These are phyloP conservation scores for Aspergillus ruber DNA, from an alignment of 2,329 filamentous ascomycete species.

Conservation along the genomic window DNA sequence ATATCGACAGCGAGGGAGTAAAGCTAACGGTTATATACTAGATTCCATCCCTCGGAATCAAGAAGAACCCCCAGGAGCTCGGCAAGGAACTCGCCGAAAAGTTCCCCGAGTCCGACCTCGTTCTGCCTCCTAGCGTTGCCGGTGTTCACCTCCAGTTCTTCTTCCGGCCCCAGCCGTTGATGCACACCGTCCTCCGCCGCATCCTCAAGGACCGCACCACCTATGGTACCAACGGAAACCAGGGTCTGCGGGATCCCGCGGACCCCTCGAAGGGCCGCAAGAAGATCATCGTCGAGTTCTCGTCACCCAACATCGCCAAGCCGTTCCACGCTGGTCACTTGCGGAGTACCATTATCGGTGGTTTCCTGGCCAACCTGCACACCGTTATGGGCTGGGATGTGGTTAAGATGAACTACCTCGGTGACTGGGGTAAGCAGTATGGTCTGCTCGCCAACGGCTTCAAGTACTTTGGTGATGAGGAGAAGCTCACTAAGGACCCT, in stretches of 20 bases:
- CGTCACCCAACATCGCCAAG: slow-evolving; percentile 62
- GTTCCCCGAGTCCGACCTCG: slow-evolving; percentile 54
- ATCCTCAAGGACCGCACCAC: slow-evolving; percentile 51
- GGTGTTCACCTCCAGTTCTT: slow-evolving; percentile 61
- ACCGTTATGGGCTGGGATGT: slow-evolving; percentile 58
- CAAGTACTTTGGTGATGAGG: slow-evolving; percentile 55
- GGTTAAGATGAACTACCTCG: slow-evolving; percentile 59
- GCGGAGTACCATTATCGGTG: slow-evolving; percentile 61
- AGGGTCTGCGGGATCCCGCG: slow-evolving; percentile 53
- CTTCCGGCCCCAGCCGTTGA: slow-evolving; percentile 54
- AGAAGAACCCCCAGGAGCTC: slow-evolving; percentile 55
- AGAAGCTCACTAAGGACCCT: slow-evolving; percentile 53
- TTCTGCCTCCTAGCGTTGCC: slow-evolving; percentile 49
- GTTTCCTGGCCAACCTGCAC: slow-evolving; percentile 58
- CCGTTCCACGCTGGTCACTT: slow-evolving; percentile 61
- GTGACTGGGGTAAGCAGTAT: slow-evolving; percentile 65
- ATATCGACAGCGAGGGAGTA: background rate
- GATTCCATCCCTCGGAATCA: slow-evolving; percentile 40
- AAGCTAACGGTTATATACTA: slow-evolving; percentile 10
- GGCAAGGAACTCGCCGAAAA: slow-evolving; percentile 50
- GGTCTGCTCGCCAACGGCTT: slow-evolving; percentile 59
- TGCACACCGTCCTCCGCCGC: slow-evolving; percentile 52
- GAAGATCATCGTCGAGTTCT: slow-evolving; percentile 60
- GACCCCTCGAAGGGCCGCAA: slow-evolving; percentile 52
- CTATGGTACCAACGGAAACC: slow-evolving; percentile 55